Evolutionary conservation across 768 basidiomycete species (phyloP), one percentile per base, ranked within the genome.

Genomic region (Xerocomus potaroensis): DNA sequence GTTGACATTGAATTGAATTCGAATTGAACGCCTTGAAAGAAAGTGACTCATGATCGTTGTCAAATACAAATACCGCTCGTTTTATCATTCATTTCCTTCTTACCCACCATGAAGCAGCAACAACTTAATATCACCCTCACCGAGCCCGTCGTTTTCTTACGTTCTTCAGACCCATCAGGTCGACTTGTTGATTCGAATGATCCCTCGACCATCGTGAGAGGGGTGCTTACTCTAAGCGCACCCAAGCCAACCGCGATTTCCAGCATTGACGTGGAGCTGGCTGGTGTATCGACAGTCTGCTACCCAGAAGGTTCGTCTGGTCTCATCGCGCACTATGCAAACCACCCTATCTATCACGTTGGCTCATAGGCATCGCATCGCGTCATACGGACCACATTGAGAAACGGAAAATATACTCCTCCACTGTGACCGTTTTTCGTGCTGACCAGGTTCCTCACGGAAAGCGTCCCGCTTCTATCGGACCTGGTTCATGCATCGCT

Each of bases 201-300:
- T 3, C 74, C 85, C 1, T 79, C 82, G 0, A 75, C 83, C 12
- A 67, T 84, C 53, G 70, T 89, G 6, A 69, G 87, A 50, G 87
- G 84, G 1, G 63, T 89, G 4, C 71, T 89, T 47, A 78, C 77
- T 3, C 67, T 89, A 21, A 71, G 74, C 27, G 68, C 88, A 16
- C 69, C 68, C 26, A 96, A 96, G 64, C 84, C 94, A 1, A 92
- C 81, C 43, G 81, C 78, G 56, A 87, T 99, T 51, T 84, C 87
- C 31, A 88, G 80, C 54, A 93, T 99, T 43, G 84, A 86, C 43
- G 74, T 94, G 34, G 83, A 86, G 60, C 68, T 98, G 23, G 71
- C 79, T 24, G 94, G 88, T 4, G 80, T 75, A 45, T 72, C 81
- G 14, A 67, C 76, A 14, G 82, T 83, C 6, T 77, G 81, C 35